Base-by-base conservation (phyloP, 2,329 filamentous ascomycete species). In the Chaetomiaceae sp. region DNA sequence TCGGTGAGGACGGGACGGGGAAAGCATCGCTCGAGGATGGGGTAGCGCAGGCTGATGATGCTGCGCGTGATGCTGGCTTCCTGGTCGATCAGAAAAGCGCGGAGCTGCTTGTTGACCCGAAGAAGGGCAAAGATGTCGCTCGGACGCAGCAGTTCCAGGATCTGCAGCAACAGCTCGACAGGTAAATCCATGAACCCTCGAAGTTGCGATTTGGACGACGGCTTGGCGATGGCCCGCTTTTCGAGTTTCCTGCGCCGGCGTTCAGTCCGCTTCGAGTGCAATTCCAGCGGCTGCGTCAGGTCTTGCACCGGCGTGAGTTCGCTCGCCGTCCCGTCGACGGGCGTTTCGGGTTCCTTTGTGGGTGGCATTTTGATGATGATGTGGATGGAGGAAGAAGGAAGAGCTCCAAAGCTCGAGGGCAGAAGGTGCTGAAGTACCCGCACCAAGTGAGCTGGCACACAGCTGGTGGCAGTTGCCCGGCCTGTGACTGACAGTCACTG, bases 211-310 rank as follows among this genome's bases (percentile, higher is more conserved):
- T 14, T 23, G 4, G 31, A 20, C n/a, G 22, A 23, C 27, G 20
- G 5, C 27, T 64, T 63, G 23, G 60, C 62, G 4, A 68, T 71
- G 8, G 56, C 55, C 51, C 66, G 72, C 58, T 71, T 73, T 53
- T 73, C 67, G 58, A 72, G 68, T 57, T 70, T 75, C 60, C 72
- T 77, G 57, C 69, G 67, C 17, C 61, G 66, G 29, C 80, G 74
- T 60, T 77, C 72, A 6, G 75, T 80, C 49, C 76, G 75, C 63
- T 80, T 82, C 7, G 78, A 82, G 44, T 66, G 72, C 22, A 80
- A 69, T 1, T 70, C 63, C 14, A 82, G 68, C 1, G 70, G 65
- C 44, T 72, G 72, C 3, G 79, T 82, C n/a, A 70, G 71, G 56
- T 77, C 76, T 25, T 25, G 14, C 7, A 45, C n/a, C 3, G 40